Evolutionary conservation across 345 rosid species (phyloP).

Genomic region (Aethionema arabicum): DNA sequence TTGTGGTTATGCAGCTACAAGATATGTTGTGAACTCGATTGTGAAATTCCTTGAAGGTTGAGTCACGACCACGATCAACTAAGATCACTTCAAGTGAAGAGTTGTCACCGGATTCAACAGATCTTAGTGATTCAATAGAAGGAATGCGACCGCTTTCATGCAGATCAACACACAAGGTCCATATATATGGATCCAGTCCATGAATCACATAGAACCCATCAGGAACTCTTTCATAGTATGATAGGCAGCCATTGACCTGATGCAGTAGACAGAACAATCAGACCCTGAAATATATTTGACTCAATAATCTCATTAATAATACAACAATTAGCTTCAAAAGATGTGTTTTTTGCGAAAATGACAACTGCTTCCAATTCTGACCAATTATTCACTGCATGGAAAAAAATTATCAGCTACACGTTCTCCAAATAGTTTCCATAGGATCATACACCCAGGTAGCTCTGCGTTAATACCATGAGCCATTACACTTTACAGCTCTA

Average conservation of each 20-base stretch:
- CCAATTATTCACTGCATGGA: neutral
- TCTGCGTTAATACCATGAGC: conserved; percentile 1
- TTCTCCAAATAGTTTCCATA: neutral
- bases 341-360: neutral
- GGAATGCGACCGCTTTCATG: conserved; percentile 91
- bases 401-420: conserved; percentile 9
- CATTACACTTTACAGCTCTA: conserved; percentile 17
- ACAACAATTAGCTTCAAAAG: neutral
- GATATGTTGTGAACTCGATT: conserved; percentile 74
- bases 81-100: conserved; percentile 77
- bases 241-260: conserved; percentile 96
- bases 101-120: conserved; percentile 61
- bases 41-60: conserved; percentile 79
- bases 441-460: neutral
- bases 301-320: conserved; percentile 5
- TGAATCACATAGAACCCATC: conserved; percentile 90
- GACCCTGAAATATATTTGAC: conserved; percentile 11
- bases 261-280: conserved; percentile 35
- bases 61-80: conserved; percentile 76
- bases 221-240: conserved; percentile 88
- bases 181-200: conserved; percentile 90
- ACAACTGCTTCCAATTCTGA: conserved; percentile 16
- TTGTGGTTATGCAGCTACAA: conserved; percentile 59
- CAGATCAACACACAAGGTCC: conserved; percentile 86
- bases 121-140: conserved; percentile 75